These are phyloP conservation scores for Casaregolazyma suthepensis DNA, from an alignment of 1,139 yeast species.

Conservation along the genomic window DNA sequence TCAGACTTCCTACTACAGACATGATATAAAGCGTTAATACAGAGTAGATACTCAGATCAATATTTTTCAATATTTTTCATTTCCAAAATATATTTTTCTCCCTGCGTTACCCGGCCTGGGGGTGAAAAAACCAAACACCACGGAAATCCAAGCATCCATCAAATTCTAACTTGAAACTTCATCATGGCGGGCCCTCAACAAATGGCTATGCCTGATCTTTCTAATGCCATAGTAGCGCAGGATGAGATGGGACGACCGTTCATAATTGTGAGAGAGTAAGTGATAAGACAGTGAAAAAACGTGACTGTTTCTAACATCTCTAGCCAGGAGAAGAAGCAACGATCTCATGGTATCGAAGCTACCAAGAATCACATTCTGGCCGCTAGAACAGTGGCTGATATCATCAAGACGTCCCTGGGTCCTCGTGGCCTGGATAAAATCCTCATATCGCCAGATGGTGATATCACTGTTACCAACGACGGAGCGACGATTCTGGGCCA, in stretches of 20 bases:
- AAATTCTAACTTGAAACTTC: background rate
- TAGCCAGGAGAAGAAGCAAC: conserved; percentile 80
- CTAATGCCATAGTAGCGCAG: conserved; percentile 97
- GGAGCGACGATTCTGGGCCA: conserved; percentile 96
- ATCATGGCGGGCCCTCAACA: conserved; percentile 22
- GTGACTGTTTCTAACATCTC: conserved; percentile 1
- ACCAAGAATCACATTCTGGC: conserved; percentile 90
- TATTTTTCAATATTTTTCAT: background rate
- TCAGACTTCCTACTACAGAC: conserved; percentile 94
- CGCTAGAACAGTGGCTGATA: conserved; percentile 91
- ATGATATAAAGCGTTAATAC: conserved; percentile 33
- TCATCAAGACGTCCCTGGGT: conserved; percentile 87
- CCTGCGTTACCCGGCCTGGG: background rate
- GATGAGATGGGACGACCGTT: conserved; percentile 99
- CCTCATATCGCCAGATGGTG: conserved; percentile 90
- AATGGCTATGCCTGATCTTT: conserved; percentile 86
- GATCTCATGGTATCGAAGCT: conserved; percentile 92
- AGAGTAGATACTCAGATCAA: background rate
- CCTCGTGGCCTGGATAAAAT: conserved; percentile 98
- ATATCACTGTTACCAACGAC: conserved; percentile 94
- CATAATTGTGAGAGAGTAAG: conserved; percentile 80
- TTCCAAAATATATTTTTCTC: background rate
- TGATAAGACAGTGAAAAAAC: conserved; percentile 7
- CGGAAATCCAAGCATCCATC: background rate
- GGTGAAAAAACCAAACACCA: background rate